Evolutionary conservation across 2,329 filamentous ascomycete species (phyloP).

Genomic region (Diaporthe nobilis): DNA sequence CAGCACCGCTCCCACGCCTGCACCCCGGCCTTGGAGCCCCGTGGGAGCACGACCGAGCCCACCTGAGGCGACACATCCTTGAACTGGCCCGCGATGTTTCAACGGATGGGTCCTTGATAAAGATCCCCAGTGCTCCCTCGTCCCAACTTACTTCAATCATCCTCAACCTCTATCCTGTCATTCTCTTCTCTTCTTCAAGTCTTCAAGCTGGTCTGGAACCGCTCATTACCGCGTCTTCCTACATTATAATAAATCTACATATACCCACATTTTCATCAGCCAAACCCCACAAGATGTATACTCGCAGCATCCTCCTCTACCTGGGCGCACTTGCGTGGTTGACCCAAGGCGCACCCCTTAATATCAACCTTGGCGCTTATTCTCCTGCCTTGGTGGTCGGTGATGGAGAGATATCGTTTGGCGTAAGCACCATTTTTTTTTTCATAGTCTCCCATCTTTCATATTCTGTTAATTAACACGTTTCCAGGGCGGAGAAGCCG

Average conservation of each 20-base stretch:
- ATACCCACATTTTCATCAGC: not conserved
- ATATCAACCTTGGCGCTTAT: conserved; percentile 66
- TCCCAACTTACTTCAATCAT: not conserved
- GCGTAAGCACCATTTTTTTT: too few relatives aligned
- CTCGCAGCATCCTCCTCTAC: conserved; percentile 25
- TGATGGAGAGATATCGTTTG: conserved; percentile 57
- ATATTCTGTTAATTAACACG: too few relatives aligned
- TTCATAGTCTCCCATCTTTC: too few relatives aligned
- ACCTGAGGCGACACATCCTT: conserved; percentile 5
- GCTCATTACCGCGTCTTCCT: conserved; percentile 19
- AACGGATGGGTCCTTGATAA: conserved; percentile 34
- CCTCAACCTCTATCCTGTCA: conserved; percentile 13
- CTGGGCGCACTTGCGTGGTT: conserved; percentile 39
- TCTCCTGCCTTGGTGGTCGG: conserved; percentile 66
- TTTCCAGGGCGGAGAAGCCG: too few relatives aligned
- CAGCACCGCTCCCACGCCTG: not conserved
- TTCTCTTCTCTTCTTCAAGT: conserved; percentile 18
- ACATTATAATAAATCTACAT: conserved; percentile 15
- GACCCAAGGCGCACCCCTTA: conserved; percentile 59
- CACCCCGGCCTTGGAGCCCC: conserved; percentile 1
- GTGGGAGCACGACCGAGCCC: not conserved
- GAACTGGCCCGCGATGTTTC: conserved; percentile 21
- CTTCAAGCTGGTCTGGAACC: conserved; percentile 34
- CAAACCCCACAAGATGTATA: conserved; percentile 28
- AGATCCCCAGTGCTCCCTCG: conserved; percentile 17